Conservation (phyloP, 2,329 filamentous ascomycete genomes). For the Talaromyces rugulosus region DNA sequence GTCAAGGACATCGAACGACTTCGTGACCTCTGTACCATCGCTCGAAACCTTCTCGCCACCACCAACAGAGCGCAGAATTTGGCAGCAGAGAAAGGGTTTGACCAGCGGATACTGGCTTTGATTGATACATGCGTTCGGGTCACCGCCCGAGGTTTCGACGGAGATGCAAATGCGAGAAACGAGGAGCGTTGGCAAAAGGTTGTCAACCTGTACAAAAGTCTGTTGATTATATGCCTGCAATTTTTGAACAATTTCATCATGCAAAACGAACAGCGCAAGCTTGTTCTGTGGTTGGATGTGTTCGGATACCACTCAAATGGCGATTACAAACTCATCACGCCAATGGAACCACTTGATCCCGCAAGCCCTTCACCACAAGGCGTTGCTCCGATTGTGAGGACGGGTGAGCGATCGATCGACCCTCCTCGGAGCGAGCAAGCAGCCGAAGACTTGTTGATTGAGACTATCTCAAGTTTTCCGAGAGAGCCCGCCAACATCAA, state of each 20-base stretch:
- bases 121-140: constrained; percentile 63
- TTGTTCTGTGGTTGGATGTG: constrained; percentile 62
- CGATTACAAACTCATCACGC: constrained; percentile 42
- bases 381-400: constrained; percentile 39
- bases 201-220: constrained; percentile 62
- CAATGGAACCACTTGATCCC: constrained; percentile 39
- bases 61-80: constrained; percentile 60
- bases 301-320: constrained; percentile 55
- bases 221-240: constrained; percentile 63
- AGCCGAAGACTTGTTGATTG: constrained; percentile 39
- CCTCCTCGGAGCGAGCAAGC: constrained; percentile 41
- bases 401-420: constrained; percentile 39
- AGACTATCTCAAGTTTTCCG: constrained; percentile 42
- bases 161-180: constrained; percentile 57
- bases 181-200: constrained; percentile 64
- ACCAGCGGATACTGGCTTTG: constrained; percentile 58
- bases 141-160: constrained; percentile 61
- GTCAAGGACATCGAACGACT: constrained; percentile 61
- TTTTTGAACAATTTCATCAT: constrained; percentile 64
- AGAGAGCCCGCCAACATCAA: constrained; percentile 41
- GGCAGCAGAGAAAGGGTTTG: constrained; percentile 56
- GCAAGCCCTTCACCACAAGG: constrained; percentile 31
- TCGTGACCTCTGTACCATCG: constrained; percentile 59
- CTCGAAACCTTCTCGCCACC: constrained; percentile 58
- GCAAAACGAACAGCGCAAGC: constrained; percentile 61